A percentile compares a stretch with the other conserved stretches of the same genome.
These are phyloP conservation scores for Gaultheria prostrata DNA, from an alignment of 148 eudicot genomes.

Conservation along the genomic window DNA sequence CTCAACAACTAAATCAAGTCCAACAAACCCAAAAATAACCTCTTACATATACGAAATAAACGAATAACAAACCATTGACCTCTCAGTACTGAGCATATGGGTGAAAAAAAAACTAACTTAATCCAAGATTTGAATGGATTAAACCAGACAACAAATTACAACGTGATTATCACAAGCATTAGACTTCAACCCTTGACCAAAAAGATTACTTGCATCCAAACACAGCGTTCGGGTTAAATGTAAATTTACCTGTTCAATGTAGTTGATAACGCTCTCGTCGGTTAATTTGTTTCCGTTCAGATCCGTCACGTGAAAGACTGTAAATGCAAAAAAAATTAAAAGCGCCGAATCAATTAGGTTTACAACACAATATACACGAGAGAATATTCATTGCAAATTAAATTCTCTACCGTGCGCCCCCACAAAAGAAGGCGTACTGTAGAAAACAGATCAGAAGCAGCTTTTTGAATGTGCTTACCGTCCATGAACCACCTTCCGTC, in stretches of 20 bases:
- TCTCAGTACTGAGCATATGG: no score
- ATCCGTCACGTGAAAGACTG: constrained; percentile 99
- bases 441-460: neutral
- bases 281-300: constrained; percentile 69
- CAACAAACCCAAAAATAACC: neutral
- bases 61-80: neutral
- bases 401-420: neutral
- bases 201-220: neutral
- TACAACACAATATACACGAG: neutral
- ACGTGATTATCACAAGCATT: neutral
- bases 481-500: constrained; percentile 99
- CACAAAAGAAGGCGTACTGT: constrained; percentile 5
- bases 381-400: neutral
- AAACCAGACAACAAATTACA: neutral
- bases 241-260: constrained; percentile 76
- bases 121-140: neutral
- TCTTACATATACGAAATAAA: neutral
- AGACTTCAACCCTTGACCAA: neutral
- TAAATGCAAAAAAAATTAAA: constrained; percentile 15
- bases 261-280: constrained; percentile 68
- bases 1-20: no score
- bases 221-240: neutral
- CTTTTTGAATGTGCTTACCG: constrained; percentile 40
- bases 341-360: neutral
- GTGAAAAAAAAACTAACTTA: neutral